Percentiles rank a stretch among this genome's conserved stretches.
Evolutionary conservation across 768 basidiomycete species (phyloP).

Genomic region (Collybia nuda): DNA sequence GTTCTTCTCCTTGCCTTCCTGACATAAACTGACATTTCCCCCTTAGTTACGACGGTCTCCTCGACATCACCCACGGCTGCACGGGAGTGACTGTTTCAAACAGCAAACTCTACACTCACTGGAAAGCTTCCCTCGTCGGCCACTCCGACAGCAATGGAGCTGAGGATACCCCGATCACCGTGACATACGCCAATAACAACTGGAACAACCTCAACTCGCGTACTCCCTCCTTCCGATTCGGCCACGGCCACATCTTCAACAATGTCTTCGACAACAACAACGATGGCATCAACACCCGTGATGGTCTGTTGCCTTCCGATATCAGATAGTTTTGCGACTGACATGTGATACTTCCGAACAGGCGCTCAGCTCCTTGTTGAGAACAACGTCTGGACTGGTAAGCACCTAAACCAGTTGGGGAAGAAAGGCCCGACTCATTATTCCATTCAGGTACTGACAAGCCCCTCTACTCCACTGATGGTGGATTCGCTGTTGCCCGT

Average conservation of each 20-base stretch:
- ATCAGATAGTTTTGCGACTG: neutral
- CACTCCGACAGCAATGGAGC: conserved; percentile 42
- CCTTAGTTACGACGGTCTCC: conserved; percentile 41
- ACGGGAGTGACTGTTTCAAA: conserved; percentile 41
- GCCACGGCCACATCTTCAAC: conserved; percentile 46
- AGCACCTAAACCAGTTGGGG: neutral
- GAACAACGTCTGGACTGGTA: conserved; percentile 45
- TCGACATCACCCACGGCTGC: conserved; percentile 44
- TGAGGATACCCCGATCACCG: conserved; percentile 38
- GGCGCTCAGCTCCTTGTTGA: conserved; percentile 47
- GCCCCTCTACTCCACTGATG: conserved; percentile 41
- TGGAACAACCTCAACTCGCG: conserved; percentile 43
- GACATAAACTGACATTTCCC: neutral
- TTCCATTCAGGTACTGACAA: conserved; percentile 26
- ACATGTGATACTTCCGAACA: conserved; percentile 5
- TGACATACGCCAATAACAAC: conserved; percentile 43
- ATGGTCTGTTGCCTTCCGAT: conserved; percentile 22
- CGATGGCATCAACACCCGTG: conserved; percentile 44
- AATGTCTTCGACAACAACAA: conserved; percentile 41
- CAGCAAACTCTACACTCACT: conserved; percentile 43
- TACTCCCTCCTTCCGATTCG: conserved; percentile 46
- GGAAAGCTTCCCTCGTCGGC: conserved; percentile 43
- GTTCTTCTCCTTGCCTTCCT: conserved; percentile 2
- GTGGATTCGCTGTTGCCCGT: conserved; percentile 37
- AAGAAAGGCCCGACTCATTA: neutral